Evolutionary conservation across 129 eudicot species (phyloP).

Genomic region (Logfia minima): DNA sequence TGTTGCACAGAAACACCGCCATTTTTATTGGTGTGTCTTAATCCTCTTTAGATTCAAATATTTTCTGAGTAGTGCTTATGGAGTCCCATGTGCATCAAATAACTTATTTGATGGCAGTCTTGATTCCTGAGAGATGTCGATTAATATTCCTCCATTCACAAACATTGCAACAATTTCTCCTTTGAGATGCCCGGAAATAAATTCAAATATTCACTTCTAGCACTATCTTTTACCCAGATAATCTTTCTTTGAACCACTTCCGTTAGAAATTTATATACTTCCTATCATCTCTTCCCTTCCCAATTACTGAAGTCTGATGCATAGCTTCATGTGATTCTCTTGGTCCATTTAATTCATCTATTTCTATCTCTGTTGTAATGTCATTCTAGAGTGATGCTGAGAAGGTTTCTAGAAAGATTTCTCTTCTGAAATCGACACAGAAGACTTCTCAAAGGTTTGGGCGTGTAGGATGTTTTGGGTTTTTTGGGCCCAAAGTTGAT

Average conservation of each 20-base stretch:
- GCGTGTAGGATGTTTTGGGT: slow-evolving; percentile 61
- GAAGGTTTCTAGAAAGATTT: slow-evolving; percentile 46
- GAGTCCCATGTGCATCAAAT: slow-evolving; percentile 3
- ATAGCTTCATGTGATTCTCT: neutral
- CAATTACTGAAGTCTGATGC: slow-evolving; percentile 15
- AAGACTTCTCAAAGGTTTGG: slow-evolving; percentile 40
- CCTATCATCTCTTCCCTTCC: slow-evolving; percentile 18
- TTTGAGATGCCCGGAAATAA: slow-evolving; percentile 6
- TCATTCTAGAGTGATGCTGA: slow-evolving; percentile 52
- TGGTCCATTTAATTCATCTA: slow-evolving; percentile 19
- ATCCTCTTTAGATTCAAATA: slow-evolving; percentile 8
- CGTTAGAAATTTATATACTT: neutral
- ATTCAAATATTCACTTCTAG: neutral
- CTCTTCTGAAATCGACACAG: slow-evolving; percentile 43
- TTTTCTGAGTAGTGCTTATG: slow-evolving; percentile 10
- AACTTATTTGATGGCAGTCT: slow-evolving; percentile 11
- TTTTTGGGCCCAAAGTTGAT: slow-evolving; percentile 58
- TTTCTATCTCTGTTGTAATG: slow-evolving; percentile 17
- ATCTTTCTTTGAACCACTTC: slow-evolving; percentile 16
- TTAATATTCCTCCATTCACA: neutral
- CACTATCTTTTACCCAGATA: slow-evolving; percentile 7
- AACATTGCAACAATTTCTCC: neutral
- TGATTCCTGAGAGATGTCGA: neutral
- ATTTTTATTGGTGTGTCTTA: neutral
- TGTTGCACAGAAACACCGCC: slow-evolving; percentile 3